phyloP scores from a whole-genome alignment of 2,329 filamentous ascomycete genomes.

The Aureobasidium sp. region DNA sequence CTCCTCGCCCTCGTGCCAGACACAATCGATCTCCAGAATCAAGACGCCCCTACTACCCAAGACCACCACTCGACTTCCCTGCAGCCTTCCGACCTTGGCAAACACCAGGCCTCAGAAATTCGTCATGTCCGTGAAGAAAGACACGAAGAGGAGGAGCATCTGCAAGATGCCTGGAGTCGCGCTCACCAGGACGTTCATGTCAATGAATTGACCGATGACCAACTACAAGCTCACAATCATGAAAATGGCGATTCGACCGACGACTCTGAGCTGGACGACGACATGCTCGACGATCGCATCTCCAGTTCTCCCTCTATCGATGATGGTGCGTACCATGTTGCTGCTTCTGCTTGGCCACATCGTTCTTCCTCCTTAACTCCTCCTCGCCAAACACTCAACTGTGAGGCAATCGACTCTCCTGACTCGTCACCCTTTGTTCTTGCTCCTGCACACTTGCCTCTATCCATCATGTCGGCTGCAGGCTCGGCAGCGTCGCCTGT shows the following conservation, averaged over 20 bases:
- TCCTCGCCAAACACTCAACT: conserved; percentile 29
- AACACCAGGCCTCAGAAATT: conserved; percentile 80
- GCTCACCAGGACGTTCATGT: conserved; percentile 22
- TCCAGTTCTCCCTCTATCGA: conserved; percentile 98
- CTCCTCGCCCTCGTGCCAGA: conserved; percentile 47
- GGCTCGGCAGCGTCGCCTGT: conserved; percentile 12
- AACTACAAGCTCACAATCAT: conserved; percentile 29
- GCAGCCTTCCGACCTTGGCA: conserved; percentile 45
- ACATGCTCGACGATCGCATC: conserved; percentile 90
- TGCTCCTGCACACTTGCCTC: conserved; percentile 29
- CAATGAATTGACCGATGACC: conserved; percentile 54
- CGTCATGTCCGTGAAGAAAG: conserved; percentile 70
- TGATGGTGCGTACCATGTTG: conserved; percentile 75
- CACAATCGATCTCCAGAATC: conserved; percentile 90
- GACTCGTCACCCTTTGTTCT: conserved; percentile 38
- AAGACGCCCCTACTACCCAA: conserved; percentile 72
- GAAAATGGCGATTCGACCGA: conserved; percentile 49
- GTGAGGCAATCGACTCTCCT: conserved; percentile 25
- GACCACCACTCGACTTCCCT: conserved; percentile 60
- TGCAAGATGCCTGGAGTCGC: conserved; percentile 50
- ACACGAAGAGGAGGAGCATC: conserved; percentile 62
- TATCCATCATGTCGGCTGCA: neutral
- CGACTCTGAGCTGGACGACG: conserved; percentile 67
- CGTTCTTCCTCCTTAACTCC: conserved; percentile 38
- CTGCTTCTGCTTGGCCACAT: conserved; percentile 30